Evolutionary conservation across 1,284 basidiomycete species (phyloP).

Genomic region (Cutaneotrichosporon sp.): DNA sequence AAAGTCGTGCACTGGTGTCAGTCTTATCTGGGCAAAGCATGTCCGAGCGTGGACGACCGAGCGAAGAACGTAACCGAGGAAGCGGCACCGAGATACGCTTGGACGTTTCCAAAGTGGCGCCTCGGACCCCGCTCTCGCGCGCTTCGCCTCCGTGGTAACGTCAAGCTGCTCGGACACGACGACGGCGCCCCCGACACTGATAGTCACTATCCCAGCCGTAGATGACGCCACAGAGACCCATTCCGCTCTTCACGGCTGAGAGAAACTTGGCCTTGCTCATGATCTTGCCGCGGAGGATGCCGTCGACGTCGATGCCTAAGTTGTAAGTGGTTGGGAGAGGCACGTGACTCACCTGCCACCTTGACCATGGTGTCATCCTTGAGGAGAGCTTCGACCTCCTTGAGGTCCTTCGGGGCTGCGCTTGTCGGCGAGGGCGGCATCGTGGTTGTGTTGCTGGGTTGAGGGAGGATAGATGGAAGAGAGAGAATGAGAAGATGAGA

Average conservation of each 20-base stretch:
- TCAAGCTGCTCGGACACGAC: background rate
- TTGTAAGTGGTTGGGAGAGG: background rate
- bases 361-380: constrained; percentile 76
- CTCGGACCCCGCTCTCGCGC: too few relatives aligned
- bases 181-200: background rate
- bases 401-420: constrained; percentile 56
- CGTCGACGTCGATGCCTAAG: constrained; percentile 63
- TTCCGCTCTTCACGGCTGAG: constrained; percentile 73
- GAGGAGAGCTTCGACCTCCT: constrained; percentile 60
- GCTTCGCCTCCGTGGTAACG: background rate
- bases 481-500: background rate
- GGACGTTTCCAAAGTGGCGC: too few relatives aligned
- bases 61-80: too few relatives aligned
- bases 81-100: too few relatives aligned
- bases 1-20: constrained; percentile 58
- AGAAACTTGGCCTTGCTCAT: constrained; percentile 94
- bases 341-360: constrained; percentile 62
- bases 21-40: too few relatives aligned
- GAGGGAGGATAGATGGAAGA: background rate
- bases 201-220: constrained; percentile 53
- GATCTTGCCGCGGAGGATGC: constrained; percentile 86
- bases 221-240: constrained; percentile 87
- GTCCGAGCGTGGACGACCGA: too few relatives aligned
- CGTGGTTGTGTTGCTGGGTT: background rate
- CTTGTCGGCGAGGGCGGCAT: constrained; percentile 49